Percentiles rank a stretch among this genome's conserved stretches.
phyloP scores from a whole-genome alignment of 2,329 filamentous ascomycete genomes.

The Talaromyces funiculosus region DNA sequence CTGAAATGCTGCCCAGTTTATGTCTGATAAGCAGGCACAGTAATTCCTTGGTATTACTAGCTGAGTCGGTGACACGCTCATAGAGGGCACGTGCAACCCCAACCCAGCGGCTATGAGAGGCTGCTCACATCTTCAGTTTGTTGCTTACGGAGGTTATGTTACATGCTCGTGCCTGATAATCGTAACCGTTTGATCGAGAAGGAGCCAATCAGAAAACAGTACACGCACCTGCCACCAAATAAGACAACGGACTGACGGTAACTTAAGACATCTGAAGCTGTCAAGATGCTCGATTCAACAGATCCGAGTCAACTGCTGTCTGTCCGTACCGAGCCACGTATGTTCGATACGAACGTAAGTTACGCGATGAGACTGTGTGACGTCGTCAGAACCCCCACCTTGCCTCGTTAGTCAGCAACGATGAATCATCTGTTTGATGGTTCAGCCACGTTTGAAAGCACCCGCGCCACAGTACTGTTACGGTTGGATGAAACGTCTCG shows the following conservation, averaged over 20 bases:
- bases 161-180: slow-evolving; percentile 8
- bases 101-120: neutral
- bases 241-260: too few species aligned
- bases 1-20: neutral
- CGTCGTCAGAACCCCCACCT: neutral
- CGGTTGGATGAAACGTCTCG: slow-evolving; percentile 5
- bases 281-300: too few species aligned
- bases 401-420: too few species aligned
- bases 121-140: neutral
- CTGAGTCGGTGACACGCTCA: neutral
- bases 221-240: neutral
- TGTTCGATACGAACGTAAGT: neutral
- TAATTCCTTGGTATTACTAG: neutral
- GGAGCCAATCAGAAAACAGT: neutral
- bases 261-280: too few species aligned
- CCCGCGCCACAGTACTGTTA: slow-evolving; percentile 10
- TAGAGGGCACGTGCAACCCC: neutral
- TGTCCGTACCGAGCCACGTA: neutral
- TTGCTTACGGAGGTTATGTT: neutral
- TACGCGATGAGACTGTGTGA: neutral
- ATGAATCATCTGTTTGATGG: slow-evolving; percentile 5
- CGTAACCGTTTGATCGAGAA: neutral
- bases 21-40: neutral
- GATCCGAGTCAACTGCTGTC: neutral
- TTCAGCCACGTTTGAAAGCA: neutral